These are phyloP conservation scores for Stipa capillata DNA, from an alignment of 176 grass and related monocot genomes.

Conservation along the genomic window DNA sequence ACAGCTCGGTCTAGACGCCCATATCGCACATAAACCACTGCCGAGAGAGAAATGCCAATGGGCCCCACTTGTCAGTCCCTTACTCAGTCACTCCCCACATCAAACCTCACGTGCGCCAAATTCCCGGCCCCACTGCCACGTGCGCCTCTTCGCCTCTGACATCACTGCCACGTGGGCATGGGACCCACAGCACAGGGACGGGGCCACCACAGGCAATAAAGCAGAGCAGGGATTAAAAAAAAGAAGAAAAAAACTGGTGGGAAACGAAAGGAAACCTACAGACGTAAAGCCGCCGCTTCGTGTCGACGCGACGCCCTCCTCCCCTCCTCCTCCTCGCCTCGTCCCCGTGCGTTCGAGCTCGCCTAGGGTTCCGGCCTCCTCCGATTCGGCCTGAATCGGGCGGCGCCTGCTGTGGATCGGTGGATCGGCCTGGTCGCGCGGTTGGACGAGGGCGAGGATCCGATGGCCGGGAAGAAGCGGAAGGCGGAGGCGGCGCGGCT, in stretches of 20 bases:
- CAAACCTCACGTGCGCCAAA: slow-evolving; percentile 15
- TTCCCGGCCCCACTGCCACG: background rate
- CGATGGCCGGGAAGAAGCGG: slow-evolving; percentile 57
- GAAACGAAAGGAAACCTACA: background rate
- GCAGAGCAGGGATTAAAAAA: background rate
- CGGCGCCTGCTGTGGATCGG: background rate
- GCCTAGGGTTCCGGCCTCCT: background rate
- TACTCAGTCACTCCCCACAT: background rate
- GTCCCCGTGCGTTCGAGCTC: background rate
- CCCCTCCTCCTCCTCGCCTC: background rate
- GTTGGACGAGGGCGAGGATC: too few species aligned
- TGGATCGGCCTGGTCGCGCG: too few species aligned
- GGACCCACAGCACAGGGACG: background rate
- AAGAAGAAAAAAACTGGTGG: background rate
- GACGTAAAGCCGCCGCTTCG: slow-evolving; percentile 43
- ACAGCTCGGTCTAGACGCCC: too few species aligned
- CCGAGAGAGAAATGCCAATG: background rate
- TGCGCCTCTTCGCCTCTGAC: background rate
- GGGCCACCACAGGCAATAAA: background rate
- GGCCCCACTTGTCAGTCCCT: background rate
- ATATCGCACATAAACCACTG: too few species aligned
- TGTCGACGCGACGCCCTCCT: slow-evolving; percentile 31
- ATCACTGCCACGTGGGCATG: background rate
- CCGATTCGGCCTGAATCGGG: background rate
- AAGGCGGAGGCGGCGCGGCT: slow-evolving; percentile 63